These are phyloP conservation scores for Plasmodium billcollinsi DNA, from an alignment of 169 alveolate genomes.

Conservation along the genomic window DNA sequence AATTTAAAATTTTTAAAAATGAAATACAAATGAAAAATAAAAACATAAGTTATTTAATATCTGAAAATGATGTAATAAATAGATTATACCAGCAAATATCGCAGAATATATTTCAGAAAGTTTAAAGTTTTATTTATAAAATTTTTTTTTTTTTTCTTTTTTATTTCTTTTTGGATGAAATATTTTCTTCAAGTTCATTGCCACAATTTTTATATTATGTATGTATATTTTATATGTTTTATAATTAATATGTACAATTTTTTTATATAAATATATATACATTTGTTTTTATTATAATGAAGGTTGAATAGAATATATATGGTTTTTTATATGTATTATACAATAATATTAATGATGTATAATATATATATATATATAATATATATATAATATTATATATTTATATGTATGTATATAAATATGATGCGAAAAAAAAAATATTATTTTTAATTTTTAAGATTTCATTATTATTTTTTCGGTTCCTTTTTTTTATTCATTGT, in stretches of 20 bases:
- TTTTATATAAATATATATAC: too few relatives aligned
- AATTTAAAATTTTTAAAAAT: constrained; percentile 20
- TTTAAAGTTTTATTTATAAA: background rate
- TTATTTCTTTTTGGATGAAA: background rate
- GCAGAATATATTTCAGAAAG: background rate
- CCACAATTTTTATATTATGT: too few relatives aligned
- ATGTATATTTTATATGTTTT: too few relatives aligned
- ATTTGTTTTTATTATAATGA: too few relatives aligned
- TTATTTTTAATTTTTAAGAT: background rate
- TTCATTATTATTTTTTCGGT: background rate
- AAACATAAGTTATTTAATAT: constrained; percentile 26
- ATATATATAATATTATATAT: too few relatives aligned
- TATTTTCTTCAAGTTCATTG: background rate
- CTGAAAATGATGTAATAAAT: constrained; percentile 38
- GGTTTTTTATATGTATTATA: too few relatives aligned
- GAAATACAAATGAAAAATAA: constrained; percentile 34
- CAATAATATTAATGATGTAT: too few relatives aligned
- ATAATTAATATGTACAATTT: too few relatives aligned
- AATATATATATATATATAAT: too few relatives aligned
- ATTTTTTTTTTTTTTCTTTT: background rate
- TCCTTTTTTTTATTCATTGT: constrained; percentile 1
- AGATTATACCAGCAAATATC: constrained; percentile 28
- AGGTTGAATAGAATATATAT: too few relatives aligned
- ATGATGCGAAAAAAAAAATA: too few relatives aligned
- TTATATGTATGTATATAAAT: too few relatives aligned